Base-by-base conservation (phyloP, 2,329 filamentous ascomycete species). In the Talaromyces sp. region DNA sequence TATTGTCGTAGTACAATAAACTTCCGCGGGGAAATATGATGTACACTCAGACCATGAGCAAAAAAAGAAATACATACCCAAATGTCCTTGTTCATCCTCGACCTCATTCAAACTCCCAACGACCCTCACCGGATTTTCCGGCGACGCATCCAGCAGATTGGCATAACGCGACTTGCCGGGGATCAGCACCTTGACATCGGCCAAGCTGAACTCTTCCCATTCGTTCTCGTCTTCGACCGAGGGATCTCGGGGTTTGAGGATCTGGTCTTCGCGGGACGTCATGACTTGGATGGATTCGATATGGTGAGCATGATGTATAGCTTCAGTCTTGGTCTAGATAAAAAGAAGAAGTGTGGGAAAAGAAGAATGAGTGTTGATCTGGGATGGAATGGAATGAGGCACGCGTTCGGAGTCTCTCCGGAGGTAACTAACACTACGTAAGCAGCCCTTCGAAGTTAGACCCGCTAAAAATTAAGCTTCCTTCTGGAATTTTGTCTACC, bases 161-260 rank as follows among this genome's bases (percentile, higher is more conserved):
- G 82, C 81, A 68, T 82, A 82, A 65, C 79, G 79, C 65, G 77
- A 76, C 71, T 82, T 81, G 64, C 82, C 81, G 43, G 79, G 79
- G 50, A 79, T 73, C 64, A 81, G 75, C 52, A 88, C 66, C 68
- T 82, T 82, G 66, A 82, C 85, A 68, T 87, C 82, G 66, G 75
- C 82, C 65, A 89, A 76, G 31, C 78, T 75, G 74, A 87, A 88
- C 67, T 86, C 83, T 60, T 85, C 82, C 84, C 86, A 88, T 69
- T 88, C 82, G 73, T 86, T 81, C 71, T 82, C 79, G 72, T 82
- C 79, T 39, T 73, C 71, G 65, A 81, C 72, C 67, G 79, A 76
- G 67, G 79, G 76, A 72, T 81, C 76, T 71, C 76, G 76, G 70
- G 75, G 70, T 72, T 75, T 75, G 62, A 82, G 77, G 68, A 82